A percentile compares a stretch with the other conserved stretches of the same genome.
Evolutionary conservation across 2,329 filamentous ascomycete species (phyloP).

Genomic region (Lizonia empirigonia): DNA sequence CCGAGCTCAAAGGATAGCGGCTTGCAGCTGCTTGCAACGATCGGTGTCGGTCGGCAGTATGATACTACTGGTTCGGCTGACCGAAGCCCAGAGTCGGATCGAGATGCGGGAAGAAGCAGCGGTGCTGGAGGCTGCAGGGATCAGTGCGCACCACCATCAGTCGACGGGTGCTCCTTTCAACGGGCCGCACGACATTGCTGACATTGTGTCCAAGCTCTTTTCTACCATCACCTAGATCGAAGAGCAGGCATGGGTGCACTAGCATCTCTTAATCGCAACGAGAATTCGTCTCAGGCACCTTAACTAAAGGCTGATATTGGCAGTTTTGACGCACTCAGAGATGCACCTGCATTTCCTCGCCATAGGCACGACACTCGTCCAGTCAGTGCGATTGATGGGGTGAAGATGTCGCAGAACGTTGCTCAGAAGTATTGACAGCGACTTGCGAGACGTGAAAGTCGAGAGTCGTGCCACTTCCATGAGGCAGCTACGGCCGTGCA

Average conservation of each 20-base stretch:
- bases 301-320: not conserved
- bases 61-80: not conserved
- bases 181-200: conserved; percentile 16
- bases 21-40: conserved; percentile 1
- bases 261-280: not conserved
- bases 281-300: not conserved
- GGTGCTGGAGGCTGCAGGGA: conserved; percentile 10
- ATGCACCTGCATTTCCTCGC: not conserved
- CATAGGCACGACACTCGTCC: not conserved
- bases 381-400: not conserved
- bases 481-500: not conserved
- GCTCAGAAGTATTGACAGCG: conserved; percentile 21
- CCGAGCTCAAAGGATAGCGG: not conserved
- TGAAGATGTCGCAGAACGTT: conserved; percentile 23
- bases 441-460: conserved; percentile 14
- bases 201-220: conserved; percentile 15
- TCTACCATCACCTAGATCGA: not conserved
- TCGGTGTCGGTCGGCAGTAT: not conserved
- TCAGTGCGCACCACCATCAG: conserved; percentile 18
- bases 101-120: conserved; percentile 5
- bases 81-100: conserved; percentile 12
- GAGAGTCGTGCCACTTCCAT: conserved; percentile 9
- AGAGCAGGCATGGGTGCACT: not conserved
- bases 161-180: conserved; percentile 16
- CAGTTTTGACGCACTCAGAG: not conserved